Conservation (phyloP, 805 yeast species). For the Starmerella riodocensis region DNA sequence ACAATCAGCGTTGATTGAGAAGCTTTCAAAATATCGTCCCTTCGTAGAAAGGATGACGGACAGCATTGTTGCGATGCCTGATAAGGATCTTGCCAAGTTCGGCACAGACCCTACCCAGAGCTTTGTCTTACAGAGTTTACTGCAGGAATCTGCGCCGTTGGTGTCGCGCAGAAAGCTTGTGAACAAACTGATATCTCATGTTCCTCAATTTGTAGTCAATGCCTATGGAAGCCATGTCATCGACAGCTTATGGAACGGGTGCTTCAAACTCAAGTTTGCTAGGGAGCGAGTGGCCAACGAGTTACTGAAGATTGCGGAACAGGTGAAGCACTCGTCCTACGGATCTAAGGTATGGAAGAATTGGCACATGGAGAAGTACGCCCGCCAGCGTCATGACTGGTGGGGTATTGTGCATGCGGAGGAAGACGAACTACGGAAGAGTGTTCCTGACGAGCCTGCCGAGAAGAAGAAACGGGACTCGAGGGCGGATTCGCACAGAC, state of each 20-base stretch:
- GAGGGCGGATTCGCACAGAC: too few relatives aligned
- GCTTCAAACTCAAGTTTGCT: slow-evolving; percentile 62
- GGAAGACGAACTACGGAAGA: slow-evolving; percentile 22
- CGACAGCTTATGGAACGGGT: slow-evolving; percentile 71
- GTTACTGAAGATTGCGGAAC: slow-evolving; percentile 42
- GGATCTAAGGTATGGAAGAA: slow-evolving; percentile 92
- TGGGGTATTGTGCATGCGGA: slow-evolving; percentile 32
- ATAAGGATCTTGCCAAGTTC: slow-evolving; percentile 55
- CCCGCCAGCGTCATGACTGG: slow-evolving; percentile 73
- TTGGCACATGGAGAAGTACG: slow-evolving; percentile 76
- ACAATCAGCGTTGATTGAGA: slow-evolving; percentile 41
- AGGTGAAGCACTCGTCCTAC: slow-evolving; percentile 70
- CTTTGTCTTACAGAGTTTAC: slow-evolving; percentile 64
- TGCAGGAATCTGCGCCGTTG: slow-evolving; percentile 35
- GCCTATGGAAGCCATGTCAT: slow-evolving; percentile 86
- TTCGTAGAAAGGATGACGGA: slow-evolving; percentile 37
- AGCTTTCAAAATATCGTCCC: slow-evolving; percentile 54
- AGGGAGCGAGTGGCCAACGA: slow-evolving; percentile 75
- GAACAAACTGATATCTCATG: slow-evolving; percentile 45
- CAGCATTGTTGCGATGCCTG: slow-evolving; percentile 32
- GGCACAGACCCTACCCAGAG: slow-evolving; percentile 84
- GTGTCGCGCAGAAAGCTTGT: slow-evolving; percentile 55
- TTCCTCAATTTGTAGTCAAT: slow-evolving; percentile 56
- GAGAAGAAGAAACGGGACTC: too few relatives aligned
- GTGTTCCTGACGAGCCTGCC: slow-evolving; percentile 6